Conservation (phyloP, 805 yeast genomes). For the Candida succiphila region DNA sequence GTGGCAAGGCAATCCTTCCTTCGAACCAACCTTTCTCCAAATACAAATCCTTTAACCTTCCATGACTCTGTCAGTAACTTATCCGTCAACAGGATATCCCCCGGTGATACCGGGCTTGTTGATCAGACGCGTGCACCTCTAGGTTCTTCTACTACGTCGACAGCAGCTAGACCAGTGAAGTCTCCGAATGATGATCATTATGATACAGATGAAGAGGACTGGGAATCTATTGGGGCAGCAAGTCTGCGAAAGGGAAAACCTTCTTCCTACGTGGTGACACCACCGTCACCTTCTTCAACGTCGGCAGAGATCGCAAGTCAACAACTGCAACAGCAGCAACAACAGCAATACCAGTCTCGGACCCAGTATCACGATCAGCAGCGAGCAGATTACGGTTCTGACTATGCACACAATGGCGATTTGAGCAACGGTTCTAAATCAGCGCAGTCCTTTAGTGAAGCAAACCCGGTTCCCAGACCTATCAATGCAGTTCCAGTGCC, state of each 20-base stretch:
- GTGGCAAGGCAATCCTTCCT: conserved; percentile 30
- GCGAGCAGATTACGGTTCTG: conserved; percentile 1
- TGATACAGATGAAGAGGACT: conserved; percentile 96
- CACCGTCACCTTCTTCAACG: conserved; percentile 10
- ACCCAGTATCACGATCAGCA: neutral
- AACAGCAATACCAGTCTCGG: neutral
- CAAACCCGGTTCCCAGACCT: too few relatives aligned
- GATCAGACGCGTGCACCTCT: neutral
- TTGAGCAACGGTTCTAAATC: conserved; percentile 4
- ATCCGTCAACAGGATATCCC: conserved; percentile 8
- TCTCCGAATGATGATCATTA: conserved; percentile 16
- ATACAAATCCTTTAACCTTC: conserved; percentile 13
- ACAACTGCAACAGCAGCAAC: conserved; percentile 2
- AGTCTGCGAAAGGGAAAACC: conserved; percentile 29
- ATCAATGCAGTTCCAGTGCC: too few relatives aligned
- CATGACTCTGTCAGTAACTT: conserved; percentile 19
- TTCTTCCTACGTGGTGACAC: conserved; percentile 11
- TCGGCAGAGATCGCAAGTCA: neutral
- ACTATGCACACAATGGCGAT: conserved; percentile 4
- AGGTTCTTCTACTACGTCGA: conserved; percentile 1
- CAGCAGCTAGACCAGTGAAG: conserved; percentile 2
- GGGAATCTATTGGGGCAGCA: conserved; percentile 85
- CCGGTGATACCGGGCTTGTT: conserved; percentile 11
- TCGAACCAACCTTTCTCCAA: conserved; percentile 21
- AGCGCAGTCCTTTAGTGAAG: neutral